Evolutionary conservation across 192 early-diverging fungal genomes (phyloP).

Genomic region (Umbelopsis sp.): DNA sequence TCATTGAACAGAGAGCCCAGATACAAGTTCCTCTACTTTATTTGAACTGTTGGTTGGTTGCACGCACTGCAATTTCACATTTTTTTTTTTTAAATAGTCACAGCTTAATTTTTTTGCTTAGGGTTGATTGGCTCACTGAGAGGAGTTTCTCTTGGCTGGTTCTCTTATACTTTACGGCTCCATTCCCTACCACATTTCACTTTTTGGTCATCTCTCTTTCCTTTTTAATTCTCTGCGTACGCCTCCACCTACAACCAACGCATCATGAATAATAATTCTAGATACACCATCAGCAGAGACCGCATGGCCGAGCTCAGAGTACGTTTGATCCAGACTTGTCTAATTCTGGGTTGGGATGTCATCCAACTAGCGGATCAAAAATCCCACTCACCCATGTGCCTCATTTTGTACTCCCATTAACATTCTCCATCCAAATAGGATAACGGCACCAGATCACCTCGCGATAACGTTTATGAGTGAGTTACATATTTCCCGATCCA

Average conservation of each 20-base stretch:
- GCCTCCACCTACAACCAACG: not conserved
- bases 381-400: not conserved
- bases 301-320: conserved; percentile 39
- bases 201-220: not conserved
- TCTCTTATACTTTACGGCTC: not conserved
- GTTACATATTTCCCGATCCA: conserved; percentile 14
- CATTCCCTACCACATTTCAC: not conserved
- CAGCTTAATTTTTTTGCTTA: not conserved
- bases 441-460: not conserved
- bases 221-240: not conserved
- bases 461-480: conserved; percentile 9
- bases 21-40: no score
- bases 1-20: no score
- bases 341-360: not conserved
- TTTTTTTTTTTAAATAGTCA: no score
- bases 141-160: not conserved
- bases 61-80: no score
- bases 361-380: not conserved
- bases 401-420: not conserved
- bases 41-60: no score
- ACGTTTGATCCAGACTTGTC: conserved; percentile 4
- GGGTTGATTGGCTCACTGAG: not conserved
- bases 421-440: not conserved
- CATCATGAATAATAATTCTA: conserved; percentile 17
- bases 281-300: conserved; percentile 43